Evolutionary conservation across 2,329 filamentous ascomycete genomes (phyloP).

Genomic region (Phaeosphaeria sp.): DNA sequence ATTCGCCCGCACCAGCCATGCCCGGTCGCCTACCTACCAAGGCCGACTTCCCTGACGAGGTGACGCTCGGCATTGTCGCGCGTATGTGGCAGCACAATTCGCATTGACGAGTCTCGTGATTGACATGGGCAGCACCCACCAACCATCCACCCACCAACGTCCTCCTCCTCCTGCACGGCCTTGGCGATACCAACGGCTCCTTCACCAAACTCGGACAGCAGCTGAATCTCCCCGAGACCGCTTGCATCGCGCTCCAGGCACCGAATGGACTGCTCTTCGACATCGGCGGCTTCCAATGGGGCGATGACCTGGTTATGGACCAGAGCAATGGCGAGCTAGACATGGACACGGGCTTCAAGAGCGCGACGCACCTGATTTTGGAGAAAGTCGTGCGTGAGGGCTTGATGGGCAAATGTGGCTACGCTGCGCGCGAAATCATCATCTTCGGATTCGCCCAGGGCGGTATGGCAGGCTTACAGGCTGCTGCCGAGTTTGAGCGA

Average conservation of each 20-base stretch:
- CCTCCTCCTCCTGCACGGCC: conserved; percentile 82
- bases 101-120: not conserved
- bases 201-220: conserved; percentile 74
- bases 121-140: conserved; percentile 44
- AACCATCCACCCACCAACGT: conserved; percentile 72
- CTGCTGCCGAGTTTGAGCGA: conserved; percentile 44
- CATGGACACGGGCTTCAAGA: conserved; percentile 60
- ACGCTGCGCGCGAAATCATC: conserved; percentile 57
- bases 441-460: conserved; percentile 66
- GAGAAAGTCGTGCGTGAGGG: conserved; percentile 53
- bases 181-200: conserved; percentile 75
- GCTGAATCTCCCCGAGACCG: conserved; percentile 77
- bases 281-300: conserved; percentile 70
- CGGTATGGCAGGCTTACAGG: conserved; percentile 61
- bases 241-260: conserved; percentile 76
- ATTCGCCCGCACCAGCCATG: conserved; percentile 34
- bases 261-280: conserved; percentile 72
- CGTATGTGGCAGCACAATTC: conserved; percentile 45
- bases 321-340: conserved; percentile 60
- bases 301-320: conserved; percentile 65
- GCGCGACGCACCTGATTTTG: conserved; percentile 50
- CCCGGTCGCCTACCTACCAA: conserved; percentile 52
- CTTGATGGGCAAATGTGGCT: conserved; percentile 59
- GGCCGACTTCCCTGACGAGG: conserved; percentile 51
- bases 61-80: conserved; percentile 52